Evolutionary conservation across 164 flowering plant species (phyloP).

Genomic region (Taxillus chinensis): DNA sequence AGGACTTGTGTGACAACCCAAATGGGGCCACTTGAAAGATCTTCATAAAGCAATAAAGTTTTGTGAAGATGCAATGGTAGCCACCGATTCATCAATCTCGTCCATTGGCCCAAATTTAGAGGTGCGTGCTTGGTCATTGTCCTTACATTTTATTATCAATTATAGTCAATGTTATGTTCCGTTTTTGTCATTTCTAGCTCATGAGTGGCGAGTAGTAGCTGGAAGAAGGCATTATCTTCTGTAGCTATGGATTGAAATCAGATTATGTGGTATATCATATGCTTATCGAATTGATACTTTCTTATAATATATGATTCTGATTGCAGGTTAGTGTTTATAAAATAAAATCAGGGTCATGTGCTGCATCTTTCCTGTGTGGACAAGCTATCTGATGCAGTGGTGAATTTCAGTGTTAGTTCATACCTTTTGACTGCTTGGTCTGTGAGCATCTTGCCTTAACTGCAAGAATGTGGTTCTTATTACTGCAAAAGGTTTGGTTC

Average conservation of each 20-base stretch:
- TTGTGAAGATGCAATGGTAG: slow-evolving; percentile 37
- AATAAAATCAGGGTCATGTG: slow-evolving; percentile 34
- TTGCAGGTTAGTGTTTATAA: slow-evolving; percentile 45
- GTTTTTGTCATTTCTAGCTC: too few species aligned
- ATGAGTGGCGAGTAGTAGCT: too few species aligned
- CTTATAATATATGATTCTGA: background rate
- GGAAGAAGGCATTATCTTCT: too few species aligned
- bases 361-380: slow-evolving; percentile 58
- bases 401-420: slow-evolving; percentile 31
- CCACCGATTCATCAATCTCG: slow-evolving; percentile 26
- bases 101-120: slow-evolving; percentile 41
- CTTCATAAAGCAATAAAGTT: slow-evolving; percentile 51
- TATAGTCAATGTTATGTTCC: too few species aligned
- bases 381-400: slow-evolving; percentile 28
- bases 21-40: slow-evolving; percentile 58
- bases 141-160: too few species aligned
- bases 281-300: background rate
- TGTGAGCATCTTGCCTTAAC: slow-evolving; percentile 65
- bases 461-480: slow-evolving; percentile 48
- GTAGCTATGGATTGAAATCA: too few species aligned
- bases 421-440: slow-evolving; percentile 70
- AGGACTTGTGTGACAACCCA: slow-evolving; percentile 53
- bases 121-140: slow-evolving; percentile 15
- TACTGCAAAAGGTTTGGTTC: slow-evolving; percentile 49
- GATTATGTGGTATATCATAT: too few species aligned